A percentile compares a stretch with the other conserved stretches of the same genome.
Evolutionary conservation across 2,329 filamentous ascomycete species (phyloP).

Genomic region (Ophiostoma triangulosporum): DNA sequence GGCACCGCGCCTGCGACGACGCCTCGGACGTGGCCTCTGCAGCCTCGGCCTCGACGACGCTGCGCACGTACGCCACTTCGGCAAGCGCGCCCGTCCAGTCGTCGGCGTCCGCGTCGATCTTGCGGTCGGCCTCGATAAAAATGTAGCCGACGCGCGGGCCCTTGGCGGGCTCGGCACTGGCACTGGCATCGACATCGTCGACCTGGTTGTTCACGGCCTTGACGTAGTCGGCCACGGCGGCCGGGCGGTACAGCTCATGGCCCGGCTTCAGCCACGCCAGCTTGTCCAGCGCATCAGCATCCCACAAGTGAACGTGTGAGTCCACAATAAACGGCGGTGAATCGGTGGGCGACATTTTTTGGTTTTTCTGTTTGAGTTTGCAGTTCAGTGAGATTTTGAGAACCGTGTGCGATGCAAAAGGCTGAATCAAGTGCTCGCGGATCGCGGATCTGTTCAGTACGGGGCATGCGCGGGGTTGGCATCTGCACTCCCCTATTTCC

Average conservation of each 20-base stretch:
- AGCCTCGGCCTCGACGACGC: slow-evolving; percentile 49
- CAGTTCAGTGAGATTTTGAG: neutral
- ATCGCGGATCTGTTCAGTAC: neutral
- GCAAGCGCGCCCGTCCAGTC: slow-evolving; percentile 56
- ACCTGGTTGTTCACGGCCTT: slow-evolving; percentile 9
- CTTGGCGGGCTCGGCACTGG: slow-evolving; percentile 24
- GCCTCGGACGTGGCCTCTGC: slow-evolving; percentile 12
- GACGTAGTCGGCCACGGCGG: slow-evolving; percentile 50
- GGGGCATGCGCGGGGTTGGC: neutral
- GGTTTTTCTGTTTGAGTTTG: neutral
- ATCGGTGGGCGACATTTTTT: slow-evolving; percentile 8
- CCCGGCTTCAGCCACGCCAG: slow-evolving; percentile 56
- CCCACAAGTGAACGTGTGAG: slow-evolving; percentile 84
- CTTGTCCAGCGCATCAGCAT: slow-evolving; percentile 47
- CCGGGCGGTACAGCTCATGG: slow-evolving; percentile 47
- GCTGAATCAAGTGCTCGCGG: too few species aligned
- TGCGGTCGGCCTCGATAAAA: slow-evolving; percentile 72
- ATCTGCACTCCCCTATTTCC: neutral
- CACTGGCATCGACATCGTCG: slow-evolving; percentile 11
- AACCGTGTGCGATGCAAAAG: too few species aligned
- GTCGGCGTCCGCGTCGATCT: slow-evolving; percentile 41
- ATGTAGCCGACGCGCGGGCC: slow-evolving; percentile 51
- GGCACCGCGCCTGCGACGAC: slow-evolving; percentile 41
- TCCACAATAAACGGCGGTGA: slow-evolving; percentile 49
- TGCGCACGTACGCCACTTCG: slow-evolving; percentile 57